Conservation (phyloP, 495 filamentous ascomycete species). For the Podospora didyma region DNA sequence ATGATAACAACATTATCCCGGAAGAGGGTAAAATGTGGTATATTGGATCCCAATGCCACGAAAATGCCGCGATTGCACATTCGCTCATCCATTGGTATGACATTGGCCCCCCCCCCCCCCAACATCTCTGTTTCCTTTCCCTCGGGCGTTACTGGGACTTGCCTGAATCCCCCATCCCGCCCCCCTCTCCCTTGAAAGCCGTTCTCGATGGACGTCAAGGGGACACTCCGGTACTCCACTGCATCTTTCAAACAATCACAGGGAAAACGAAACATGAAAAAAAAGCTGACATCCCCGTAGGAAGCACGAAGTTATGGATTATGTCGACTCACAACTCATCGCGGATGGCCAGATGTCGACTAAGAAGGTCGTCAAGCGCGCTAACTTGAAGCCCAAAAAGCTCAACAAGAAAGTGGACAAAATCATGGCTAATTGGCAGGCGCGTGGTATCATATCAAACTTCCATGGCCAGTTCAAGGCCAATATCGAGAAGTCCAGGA, state of each 20-base stretch:
- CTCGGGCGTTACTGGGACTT: too few species aligned
- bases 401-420: constrained; percentile 49
- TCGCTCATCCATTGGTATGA: constrained; percentile 59
- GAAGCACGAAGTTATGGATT: constrained; percentile 68
- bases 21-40: constrained; percentile 35
- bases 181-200: too few species aligned
- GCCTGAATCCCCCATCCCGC: too few species aligned
- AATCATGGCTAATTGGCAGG: constrained; percentile 35
- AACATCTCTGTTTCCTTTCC: too few species aligned
- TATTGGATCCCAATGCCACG: constrained; percentile 51
- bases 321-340: constrained; percentile 59
- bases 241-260: too few species aligned
- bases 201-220: too few species aligned
- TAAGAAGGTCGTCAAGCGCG: constrained; percentile 39
- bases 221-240: too few species aligned
- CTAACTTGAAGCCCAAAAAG: constrained; percentile 44
- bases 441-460: constrained; percentile 17
- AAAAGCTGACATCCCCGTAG: too few species aligned
- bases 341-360: constrained; percentile 47
- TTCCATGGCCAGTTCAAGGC: constrained; percentile 36
- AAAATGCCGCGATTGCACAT: constrained; percentile 67
- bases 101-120: too few species aligned
- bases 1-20: constrained; percentile 34
- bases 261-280: too few species aligned
- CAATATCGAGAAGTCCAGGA: constrained; percentile 32